A percentile compares a stretch with the other conserved stretches of the same genome.
Evolutionary conservation across 1,284 basidiomycete genomes (phyloP).

Genomic region (Pascua guehoae): DNA sequence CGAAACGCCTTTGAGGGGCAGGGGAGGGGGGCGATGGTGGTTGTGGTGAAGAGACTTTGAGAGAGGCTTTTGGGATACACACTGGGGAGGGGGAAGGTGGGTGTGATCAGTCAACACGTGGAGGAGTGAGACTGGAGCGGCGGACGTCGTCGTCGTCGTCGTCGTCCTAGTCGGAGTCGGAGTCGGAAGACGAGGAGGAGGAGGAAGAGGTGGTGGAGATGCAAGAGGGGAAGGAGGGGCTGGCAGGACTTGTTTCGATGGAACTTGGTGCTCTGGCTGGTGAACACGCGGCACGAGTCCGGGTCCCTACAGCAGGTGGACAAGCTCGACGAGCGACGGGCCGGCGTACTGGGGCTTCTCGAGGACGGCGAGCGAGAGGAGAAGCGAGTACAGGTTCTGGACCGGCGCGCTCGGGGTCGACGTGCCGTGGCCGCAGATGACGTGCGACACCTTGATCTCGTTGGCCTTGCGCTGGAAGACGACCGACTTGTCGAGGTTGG

Average conservation of each 20-base stretch:
- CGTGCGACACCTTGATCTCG: constrained; percentile 15
- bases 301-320: constrained; percentile 4
- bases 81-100: no score
- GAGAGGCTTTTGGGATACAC: no score
- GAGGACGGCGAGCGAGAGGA: constrained; percentile 13
- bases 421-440: constrained; percentile 7
- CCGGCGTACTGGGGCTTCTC: constrained; percentile 18
- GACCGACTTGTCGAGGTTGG: constrained; percentile 16
- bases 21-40: no score
- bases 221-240: no score
- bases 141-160: constrained; percentile 26
- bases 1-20: no score
- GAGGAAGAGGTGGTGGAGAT: not conserved
- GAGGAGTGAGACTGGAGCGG: no score
- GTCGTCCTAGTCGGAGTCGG: constrained; percentile 36
- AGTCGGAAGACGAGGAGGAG: constrained; percentile 35
- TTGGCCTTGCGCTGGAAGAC: constrained; percentile 15
- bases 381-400: constrained; percentile 19
- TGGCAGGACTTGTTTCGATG: no score
- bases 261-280: no score
- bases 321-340: constrained; percentile 6
- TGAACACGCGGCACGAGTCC: constrained; percentile 20
- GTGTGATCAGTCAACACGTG: no score
- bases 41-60: no score
- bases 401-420: constrained; percentile 14